phyloP scores from a whole-genome alignment of 192 early-diverging fungal genomes.

The Entomortierella chlamydospora region DNA sequence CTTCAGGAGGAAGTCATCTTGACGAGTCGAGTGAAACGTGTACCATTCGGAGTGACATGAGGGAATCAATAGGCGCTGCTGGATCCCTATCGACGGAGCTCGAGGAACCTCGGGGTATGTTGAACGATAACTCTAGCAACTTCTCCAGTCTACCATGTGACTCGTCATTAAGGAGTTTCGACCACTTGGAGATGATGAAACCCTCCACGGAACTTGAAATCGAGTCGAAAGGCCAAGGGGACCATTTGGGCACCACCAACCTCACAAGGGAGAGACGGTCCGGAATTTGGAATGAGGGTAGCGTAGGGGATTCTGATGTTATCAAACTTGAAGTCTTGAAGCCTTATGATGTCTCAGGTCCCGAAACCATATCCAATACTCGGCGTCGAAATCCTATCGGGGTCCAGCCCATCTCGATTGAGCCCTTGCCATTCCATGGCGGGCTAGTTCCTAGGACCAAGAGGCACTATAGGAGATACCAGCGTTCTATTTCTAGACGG shows the following conservation, averaged over 20 bases:
- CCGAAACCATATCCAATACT: not conserved
- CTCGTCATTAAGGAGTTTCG: slow-evolving; percentile 2
- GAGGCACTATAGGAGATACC: slow-evolving; percentile 25
- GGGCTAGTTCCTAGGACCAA: slow-evolving; percentile 28
- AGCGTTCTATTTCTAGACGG: not conserved
- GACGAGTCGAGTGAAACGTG: not conserved
- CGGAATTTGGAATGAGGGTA: not conserved
- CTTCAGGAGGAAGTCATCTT: not conserved
- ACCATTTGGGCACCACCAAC: not conserved
- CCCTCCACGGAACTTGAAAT: too few species aligned
- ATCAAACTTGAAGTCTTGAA: slow-evolving; percentile 8
- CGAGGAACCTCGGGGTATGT: not conserved
- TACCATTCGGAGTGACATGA: not conserved
- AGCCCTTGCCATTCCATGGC: slow-evolving; percentile 40
- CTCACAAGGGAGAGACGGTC: not conserved
- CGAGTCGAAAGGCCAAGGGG: too few species aligned
- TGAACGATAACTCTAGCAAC: not conserved
- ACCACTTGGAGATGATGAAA: not conserved
- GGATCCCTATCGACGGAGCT: not conserved
- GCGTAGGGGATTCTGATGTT: not conserved
- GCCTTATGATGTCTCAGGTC: not conserved
- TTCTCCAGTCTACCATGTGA: not conserved
- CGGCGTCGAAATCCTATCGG: slow-evolving; percentile 24
- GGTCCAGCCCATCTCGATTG: slow-evolving; percentile 47
- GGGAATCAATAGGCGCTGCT: not conserved